A percentile compares a stretch with the other conserved stretches of the same genome.
phyloP scores from a whole-genome alignment of 768 basidiomycete species.

The Lactifluus hygrophoroides region DNA sequence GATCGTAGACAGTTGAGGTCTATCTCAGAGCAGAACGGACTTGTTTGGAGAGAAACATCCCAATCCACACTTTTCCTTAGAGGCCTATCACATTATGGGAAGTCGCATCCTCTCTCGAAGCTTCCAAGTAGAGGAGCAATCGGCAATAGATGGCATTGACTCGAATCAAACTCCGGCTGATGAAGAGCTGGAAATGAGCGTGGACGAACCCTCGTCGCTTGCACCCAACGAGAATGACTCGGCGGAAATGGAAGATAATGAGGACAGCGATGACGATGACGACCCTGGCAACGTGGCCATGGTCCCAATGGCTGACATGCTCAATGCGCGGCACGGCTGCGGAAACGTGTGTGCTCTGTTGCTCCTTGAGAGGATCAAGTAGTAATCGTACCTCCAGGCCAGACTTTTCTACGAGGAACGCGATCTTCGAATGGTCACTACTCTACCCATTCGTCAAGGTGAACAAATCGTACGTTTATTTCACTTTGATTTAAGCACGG shows the following conservation, averaged over 20 bases:
- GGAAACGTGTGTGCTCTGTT: conserved; percentile 59
- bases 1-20: background rate
- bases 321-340: conserved; percentile 80
- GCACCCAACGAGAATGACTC: conserved; percentile 29
- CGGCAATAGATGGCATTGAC: conserved; percentile 28
- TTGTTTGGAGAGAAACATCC: conserved; percentile 50
- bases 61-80: conserved; percentile 48
- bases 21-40: conserved; percentile 51
- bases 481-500: background rate
- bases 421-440: conserved; percentile 71
- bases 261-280: conserved; percentile 38
- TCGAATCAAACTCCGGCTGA: conserved; percentile 25
- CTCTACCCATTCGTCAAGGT: conserved; percentile 60
- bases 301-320: conserved; percentile 94
- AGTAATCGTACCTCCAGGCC: conserved; percentile 41
- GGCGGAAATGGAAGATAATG: conserved; percentile 27
- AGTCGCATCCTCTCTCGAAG: conserved; percentile 88
- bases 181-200: conserved; percentile 25
- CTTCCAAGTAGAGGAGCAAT: conserved; percentile 68
- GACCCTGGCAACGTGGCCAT: conserved; percentile 67
- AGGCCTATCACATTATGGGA: conserved; percentile 81
- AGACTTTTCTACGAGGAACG: conserved; percentile 74
- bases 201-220: conserved; percentile 26
- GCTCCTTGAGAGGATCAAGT: background rate
- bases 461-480: conserved; percentile 72